Conservation (phyloP, 306 rosid species). For the Psophocarpus tetragonolobus region DNA sequence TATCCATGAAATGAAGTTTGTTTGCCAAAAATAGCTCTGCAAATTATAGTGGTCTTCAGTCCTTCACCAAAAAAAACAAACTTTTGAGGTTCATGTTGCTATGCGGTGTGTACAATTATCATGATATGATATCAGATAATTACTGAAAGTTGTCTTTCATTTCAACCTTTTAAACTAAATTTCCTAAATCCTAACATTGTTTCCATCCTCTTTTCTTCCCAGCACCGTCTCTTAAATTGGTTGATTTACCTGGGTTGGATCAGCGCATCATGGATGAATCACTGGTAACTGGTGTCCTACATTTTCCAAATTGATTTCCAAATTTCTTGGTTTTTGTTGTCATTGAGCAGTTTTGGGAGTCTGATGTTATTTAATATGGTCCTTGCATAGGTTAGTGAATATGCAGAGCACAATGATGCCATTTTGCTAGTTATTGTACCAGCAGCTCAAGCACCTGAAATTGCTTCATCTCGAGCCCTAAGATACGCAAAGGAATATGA, state of each 20-base stretch:
- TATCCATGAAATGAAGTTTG: background rate
- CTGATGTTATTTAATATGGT: conserved; percentile 31
- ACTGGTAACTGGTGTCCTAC: conserved; percentile 54
- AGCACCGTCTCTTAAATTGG: conserved; percentile 94
- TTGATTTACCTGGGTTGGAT: conserved; percentile 98
- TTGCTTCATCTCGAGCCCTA: conserved; percentile 87
- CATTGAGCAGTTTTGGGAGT: conserved; percentile 26
- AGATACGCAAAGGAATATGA: conserved; percentile 85
- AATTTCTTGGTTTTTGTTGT: background rate
- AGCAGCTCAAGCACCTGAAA: conserved; percentile 90
- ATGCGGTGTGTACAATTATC: background rate
- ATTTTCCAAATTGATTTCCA: conserved; percentile 16
- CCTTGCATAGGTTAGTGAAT: conserved; percentile 78
- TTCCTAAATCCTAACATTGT: conserved; percentile 17
- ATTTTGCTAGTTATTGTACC: conserved; percentile 83
- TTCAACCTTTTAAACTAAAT: conserved; percentile 8
- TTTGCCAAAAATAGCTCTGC: background rate
- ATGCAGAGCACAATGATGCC: conserved; percentile 93
- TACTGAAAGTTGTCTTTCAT: conserved; percentile 3
- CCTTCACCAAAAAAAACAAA: background rate
- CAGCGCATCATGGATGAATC: conserved; percentile 91
- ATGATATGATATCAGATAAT: background rate
- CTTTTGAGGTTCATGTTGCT: background rate
- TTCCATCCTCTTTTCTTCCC: conserved; percentile 39
- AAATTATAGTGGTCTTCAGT: background rate